phyloP scores from a whole-genome alignment of 139 green algal genomes.

The Picochlorum sp. region DNA sequence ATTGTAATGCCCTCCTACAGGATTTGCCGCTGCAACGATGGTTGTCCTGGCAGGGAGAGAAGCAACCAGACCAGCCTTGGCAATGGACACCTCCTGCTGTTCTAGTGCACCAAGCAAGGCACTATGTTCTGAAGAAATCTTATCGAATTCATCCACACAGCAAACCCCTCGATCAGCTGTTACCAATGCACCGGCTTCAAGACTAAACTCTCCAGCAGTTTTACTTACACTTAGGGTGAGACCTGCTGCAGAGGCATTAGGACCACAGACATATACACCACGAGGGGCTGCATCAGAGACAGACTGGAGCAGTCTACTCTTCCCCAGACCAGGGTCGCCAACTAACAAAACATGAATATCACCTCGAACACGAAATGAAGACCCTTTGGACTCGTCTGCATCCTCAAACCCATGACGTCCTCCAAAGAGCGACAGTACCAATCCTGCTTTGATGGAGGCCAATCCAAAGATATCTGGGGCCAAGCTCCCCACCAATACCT shows the following conservation, averaged over 20 bases:
- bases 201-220: conserved; percentile 58
- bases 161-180: conserved; percentile 75
- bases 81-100: conserved; percentile 74
- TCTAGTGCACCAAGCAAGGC: conserved; percentile 89
- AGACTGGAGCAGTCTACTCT: conserved; percentile 84
- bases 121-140: conserved; percentile 59
- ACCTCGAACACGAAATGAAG: conserved; percentile 38
- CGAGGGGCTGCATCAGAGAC: conserved; percentile 57
- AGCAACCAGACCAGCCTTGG: conserved; percentile 86
- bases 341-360: conserved; percentile 82
- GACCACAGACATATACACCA: conserved; percentile 90
- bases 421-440: conserved; percentile 82
- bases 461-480: conserved; percentile 85
- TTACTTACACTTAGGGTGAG: conserved; percentile 74
- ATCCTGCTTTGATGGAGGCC: conserved; percentile 80
- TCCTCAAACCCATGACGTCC: conserved; percentile 60
- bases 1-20: conserved; percentile 70
- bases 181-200: conserved; percentile 86
- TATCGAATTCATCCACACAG: conserved; percentile 96
- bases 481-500: conserved; percentile 70
- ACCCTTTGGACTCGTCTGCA: conserved; percentile 6
- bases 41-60: conserved; percentile 77
- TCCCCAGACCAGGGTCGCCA: conserved; percentile 80
- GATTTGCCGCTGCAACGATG: conserved; percentile 90
- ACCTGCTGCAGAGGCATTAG: conserved; percentile 57